Base-by-base conservation (phyloP, 2,329 filamentous ascomycete species). In the Fusarium aywerte region DNA sequence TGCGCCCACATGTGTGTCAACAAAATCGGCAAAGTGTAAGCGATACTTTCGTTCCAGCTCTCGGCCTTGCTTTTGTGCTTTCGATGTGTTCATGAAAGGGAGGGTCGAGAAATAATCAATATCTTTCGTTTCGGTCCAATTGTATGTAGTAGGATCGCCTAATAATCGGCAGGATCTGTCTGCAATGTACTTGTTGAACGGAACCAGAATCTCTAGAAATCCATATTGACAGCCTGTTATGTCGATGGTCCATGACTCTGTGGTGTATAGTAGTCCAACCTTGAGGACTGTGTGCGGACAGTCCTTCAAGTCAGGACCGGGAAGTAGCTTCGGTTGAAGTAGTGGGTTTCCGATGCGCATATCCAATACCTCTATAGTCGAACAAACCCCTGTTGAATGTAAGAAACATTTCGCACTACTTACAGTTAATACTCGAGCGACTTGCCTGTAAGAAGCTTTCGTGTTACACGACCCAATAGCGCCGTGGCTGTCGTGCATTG, bases 401-500 rank as follows among this genome's bases (percentile, higher is more conserved):
- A 4, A 53, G 49, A 27, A 44, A 13, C 4, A 1, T 0, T 1
- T 5, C 16, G 23, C 10, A 12, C n/a, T n/a, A 4, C 13, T 16
- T 25, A 12, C 8, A n/a, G n/a, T n/a, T n/a, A n/a, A n/a, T n/a
- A n/a, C 3, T 4, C 5, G 40, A 4, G 10, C 1, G 9, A n/a
- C 38, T 15, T 25, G 1, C 49, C 49, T 53, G 29, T 5, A 16
- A 53, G 49, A n/a, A 53, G 38, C 3, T 44, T 53, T n/a, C n/a
- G 21, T 23, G 38, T 44, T 27, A 45, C 18, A 29, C 38, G 29
- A 11, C 49, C 15, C 4, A 44, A 27, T 8, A 53, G 10, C 21
- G 49, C 49, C 1, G 18, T 53, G 13, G 49, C 49, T 32, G 23
- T 35, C 9, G 49, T 53, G 21, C 49, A 53, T 12, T 53, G 49